Percentiles rank a stretch among this genome's conserved stretches.
phyloP scores from a whole-genome alignment of 2,329 filamentous ascomycete species.

The Didymosphaeria variabile region DNA sequence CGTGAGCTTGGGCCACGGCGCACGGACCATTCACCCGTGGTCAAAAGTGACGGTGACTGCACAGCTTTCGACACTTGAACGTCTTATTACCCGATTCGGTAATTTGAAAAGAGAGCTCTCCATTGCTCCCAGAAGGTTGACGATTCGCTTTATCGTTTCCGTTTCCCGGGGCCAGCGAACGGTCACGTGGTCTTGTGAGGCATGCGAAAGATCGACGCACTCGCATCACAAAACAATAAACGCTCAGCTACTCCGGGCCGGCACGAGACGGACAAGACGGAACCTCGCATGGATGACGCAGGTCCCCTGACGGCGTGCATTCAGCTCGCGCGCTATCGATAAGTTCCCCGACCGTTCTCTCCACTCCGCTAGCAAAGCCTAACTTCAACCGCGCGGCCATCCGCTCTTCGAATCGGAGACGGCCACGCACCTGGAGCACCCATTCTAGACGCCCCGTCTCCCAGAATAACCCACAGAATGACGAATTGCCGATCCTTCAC shows the following conservation, averaged over 20 bases:
- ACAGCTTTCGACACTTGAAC: too few species aligned
- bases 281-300: conserved; percentile 1
- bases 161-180: too few species aligned
- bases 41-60: too few species aligned
- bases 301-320: background rate
- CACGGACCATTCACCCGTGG: too few species aligned
- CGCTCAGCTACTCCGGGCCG: background rate
- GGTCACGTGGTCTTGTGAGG: too few species aligned
- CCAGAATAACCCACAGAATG: conserved; percentile 8
- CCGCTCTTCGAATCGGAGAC: conserved; percentile 5
- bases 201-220: too few species aligned
- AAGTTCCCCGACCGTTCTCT: background rate
- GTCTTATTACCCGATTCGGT: too few species aligned
- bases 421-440: background rate
- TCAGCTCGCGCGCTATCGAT: background rate
- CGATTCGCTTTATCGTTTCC: too few species aligned
- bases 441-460: background rate
- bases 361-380: conserved; percentile 8
- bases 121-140: too few species aligned
- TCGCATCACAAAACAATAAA: too few species aligned
- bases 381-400: conserved; percentile 2
- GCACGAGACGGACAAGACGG: background rate
- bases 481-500: background rate
- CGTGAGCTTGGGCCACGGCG: too few species aligned
- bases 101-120: too few species aligned